Conservation (phyloP, 257 asterid species). For the Solanum commersonii region DNA sequence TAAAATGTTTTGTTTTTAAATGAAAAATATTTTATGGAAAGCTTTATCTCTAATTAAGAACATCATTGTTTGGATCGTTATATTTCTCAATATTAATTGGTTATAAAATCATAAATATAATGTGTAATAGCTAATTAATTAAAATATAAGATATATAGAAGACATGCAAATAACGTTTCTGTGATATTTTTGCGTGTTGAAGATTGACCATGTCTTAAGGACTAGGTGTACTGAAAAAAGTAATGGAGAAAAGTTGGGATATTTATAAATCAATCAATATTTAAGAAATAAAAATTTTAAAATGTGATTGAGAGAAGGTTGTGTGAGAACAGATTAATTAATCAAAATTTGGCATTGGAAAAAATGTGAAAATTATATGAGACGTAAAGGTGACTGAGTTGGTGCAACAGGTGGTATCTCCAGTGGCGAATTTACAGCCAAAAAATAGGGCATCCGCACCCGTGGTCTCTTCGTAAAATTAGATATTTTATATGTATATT, state of each 20-base stretch:
- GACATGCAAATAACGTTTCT: not conserved
- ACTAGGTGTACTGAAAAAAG: not conserved
- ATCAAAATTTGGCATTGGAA: not conserved
- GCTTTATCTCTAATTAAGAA: not conserved
- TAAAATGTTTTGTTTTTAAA: not conserved
- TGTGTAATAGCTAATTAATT: not conserved
- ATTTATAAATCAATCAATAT: not conserved
- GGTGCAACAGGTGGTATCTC: not conserved
- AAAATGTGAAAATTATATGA: not conserved
- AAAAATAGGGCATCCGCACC: too few species aligned
- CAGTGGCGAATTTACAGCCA: too few species aligned
- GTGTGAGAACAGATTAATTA: not conserved
- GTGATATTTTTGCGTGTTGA: not conserved
- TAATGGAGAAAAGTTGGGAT: not conserved
- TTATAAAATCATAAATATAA: not conserved
- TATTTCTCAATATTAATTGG: not conserved
- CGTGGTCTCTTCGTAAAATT: too few species aligned
- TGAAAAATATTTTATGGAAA: not conserved
- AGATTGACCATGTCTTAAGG: not conserved
- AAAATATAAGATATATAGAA: not conserved
- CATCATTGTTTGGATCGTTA: not conserved
- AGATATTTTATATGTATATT: too few species aligned
- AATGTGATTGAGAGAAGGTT: not conserved
- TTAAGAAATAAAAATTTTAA: not conserved
- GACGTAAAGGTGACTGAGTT: not conserved